Evolutionary conservation across 2,329 filamentous ascomycete genomes (phyloP).

Genomic region (Neopestalotiopsis rosae): DNA sequence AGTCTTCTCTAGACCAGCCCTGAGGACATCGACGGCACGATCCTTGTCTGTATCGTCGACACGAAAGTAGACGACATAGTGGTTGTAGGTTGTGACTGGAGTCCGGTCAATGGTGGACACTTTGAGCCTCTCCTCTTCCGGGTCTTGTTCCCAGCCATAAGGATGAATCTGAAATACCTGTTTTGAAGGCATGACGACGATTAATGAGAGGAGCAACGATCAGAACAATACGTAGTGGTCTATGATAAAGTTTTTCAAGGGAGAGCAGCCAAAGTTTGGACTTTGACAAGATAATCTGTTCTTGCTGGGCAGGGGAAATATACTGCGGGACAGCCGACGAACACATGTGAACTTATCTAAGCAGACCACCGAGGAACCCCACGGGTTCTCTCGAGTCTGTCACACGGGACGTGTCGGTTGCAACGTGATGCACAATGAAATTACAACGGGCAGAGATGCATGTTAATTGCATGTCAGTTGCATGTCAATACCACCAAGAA

Average conservation of each 20-base stretch:
- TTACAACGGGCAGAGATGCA: too few relatives aligned
- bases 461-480: too few relatives aligned
- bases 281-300: background rate
- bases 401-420: too few relatives aligned
- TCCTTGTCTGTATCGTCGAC: constrained; percentile 11
- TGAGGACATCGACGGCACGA: constrained; percentile 26
- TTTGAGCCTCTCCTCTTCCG: constrained; percentile 16
- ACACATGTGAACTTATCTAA: background rate
- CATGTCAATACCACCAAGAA: too few relatives aligned
- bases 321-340: background rate
- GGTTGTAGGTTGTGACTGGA: constrained; percentile 17
- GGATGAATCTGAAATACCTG: constrained; percentile 13
- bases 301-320: background rate
- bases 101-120: constrained; percentile 12
- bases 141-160: constrained; percentile 17
- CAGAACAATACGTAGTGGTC: background rate
- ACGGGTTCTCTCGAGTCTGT: too few relatives aligned
- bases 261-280: too few relatives aligned
- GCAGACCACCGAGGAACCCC: too few relatives aligned
- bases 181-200: background rate
- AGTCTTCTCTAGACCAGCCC: constrained; percentile 36
- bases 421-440: too few relatives aligned
- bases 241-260: background rate
- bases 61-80: constrained; percentile 22
- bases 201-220: background rate